phyloP scores from a whole-genome alignment of 129 eudicot genomes.

The Rutidosis leptorrhynchoides region DNA sequence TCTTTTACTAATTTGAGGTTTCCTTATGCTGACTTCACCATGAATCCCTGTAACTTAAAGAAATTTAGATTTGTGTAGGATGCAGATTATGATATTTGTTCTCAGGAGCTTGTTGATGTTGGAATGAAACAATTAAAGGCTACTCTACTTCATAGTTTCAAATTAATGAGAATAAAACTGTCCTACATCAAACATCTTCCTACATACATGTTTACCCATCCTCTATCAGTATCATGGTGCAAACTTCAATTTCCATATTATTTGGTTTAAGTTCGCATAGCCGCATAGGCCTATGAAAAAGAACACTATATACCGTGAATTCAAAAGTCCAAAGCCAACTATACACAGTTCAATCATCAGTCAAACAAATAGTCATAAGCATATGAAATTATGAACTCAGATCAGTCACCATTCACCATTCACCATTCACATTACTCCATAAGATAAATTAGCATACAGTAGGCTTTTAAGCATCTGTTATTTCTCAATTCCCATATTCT shows the following conservation, averaged over 20 bases:
- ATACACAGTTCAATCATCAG: not conserved
- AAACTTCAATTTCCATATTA: slow-evolving; percentile 3
- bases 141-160: not conserved
- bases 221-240: not conserved
- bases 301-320: not conserved
- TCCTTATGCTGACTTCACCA: slow-evolving; percentile 8
- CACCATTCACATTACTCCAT: not conserved
- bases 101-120: slow-evolving; percentile 19
- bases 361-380: not conserved
- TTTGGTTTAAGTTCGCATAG: not conserved
- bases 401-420: not conserved
- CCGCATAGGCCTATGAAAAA: not conserved
- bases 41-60: slow-evolving; percentile 7
- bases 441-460: not conserved
- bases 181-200: not conserved
- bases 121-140: not conserved
- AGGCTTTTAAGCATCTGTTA: not conserved
- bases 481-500: not conserved
- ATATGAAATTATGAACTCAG: not conserved
- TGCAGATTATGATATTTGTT: slow-evolving; percentile 3
- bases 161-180: not conserved
- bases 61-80: not conserved
- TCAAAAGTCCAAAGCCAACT: not conserved
- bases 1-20: slow-evolving; percentile 1
- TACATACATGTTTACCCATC: slow-evolving; percentile 16